Evolutionary conservation across 1,284 basidiomycete genomes (phyloP).

Genomic region (Tremellales sp.): DNA sequence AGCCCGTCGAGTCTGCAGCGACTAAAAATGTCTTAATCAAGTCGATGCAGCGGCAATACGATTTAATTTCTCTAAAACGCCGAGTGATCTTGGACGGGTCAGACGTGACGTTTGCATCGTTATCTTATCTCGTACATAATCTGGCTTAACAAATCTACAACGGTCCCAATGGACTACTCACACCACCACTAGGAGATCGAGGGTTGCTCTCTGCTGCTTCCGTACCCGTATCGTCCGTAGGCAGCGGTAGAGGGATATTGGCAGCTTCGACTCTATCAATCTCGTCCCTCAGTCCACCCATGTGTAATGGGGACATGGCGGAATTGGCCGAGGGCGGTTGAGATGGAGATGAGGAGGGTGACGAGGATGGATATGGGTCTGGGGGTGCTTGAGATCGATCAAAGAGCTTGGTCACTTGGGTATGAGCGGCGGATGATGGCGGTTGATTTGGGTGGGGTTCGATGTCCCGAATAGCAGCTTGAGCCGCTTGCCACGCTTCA

Average conservation of each 20-base stretch:
- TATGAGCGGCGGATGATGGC: constrained; percentile 13
- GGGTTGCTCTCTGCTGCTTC: neutral
- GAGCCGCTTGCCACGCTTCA: constrained; percentile 93
- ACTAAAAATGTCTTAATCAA: no score
- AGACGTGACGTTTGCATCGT: no score
- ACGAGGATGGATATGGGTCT: no score
- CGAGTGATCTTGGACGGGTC: no score
- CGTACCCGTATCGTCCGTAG: constrained; percentile 6
- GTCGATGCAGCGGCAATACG: neutral
- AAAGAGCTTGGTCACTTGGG: constrained; percentile 9
- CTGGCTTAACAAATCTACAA: neutral
- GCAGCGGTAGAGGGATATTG: constrained; percentile 31
- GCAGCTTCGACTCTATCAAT: constrained; percentile 34
- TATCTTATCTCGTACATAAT: neutral
- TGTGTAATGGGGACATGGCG: neutral
- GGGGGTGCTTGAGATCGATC: neutral
- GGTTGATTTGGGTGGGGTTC: constrained; percentile 75
- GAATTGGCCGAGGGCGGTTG: neutral
- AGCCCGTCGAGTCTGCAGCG: no score
- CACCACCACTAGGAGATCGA: neutral
- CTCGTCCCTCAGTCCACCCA: constrained; percentile 24
- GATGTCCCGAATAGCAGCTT: constrained; percentile 82
- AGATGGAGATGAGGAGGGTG: no score
- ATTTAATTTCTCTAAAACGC: neutral
- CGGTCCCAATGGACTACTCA: constrained; percentile 1